Percentiles rank a stretch among this genome's conserved stretches.
These are phyloP conservation scores for Escallonia herrerae DNA, from an alignment of 129 eudicot species.

Conservation along the genomic window DNA sequence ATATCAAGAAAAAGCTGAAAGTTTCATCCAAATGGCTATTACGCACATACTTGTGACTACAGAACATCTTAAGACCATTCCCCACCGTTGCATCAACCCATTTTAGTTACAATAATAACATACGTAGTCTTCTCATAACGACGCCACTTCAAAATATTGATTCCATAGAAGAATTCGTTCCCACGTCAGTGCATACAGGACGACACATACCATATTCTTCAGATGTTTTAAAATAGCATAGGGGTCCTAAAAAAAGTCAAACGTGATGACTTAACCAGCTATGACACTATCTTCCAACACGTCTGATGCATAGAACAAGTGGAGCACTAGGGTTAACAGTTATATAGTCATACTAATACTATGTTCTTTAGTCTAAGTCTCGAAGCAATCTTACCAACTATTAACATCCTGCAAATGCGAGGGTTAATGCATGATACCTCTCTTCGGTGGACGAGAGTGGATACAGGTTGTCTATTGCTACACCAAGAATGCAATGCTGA, in stretches of 20 bases:
- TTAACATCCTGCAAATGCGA: slow-evolving; percentile 80
- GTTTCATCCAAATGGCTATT: too few species aligned
- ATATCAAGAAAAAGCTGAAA: too few species aligned
- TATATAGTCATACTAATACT: slow-evolving; percentile 33
- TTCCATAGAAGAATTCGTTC: slow-evolving; percentile 1
- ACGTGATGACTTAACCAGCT: slow-evolving; percentile 25
- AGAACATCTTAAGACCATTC: too few species aligned
- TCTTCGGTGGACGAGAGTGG: slow-evolving; percentile 66
- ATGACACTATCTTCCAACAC: slow-evolving; percentile 29
- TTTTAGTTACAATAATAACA: neutral
- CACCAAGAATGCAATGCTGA: slow-evolving; percentile 93
- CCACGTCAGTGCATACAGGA: neutral
- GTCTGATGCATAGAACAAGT: slow-evolving; percentile 40
- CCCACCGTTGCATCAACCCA: too few species aligned
- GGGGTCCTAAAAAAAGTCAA: slow-evolving; percentile 14
- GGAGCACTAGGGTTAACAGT: slow-evolving; percentile 29
- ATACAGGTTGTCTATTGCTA: slow-evolving; percentile 65
- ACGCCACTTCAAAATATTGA: neutral
- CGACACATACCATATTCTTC: slow-evolving; percentile 15
- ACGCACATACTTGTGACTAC: too few species aligned
- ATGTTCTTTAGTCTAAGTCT: slow-evolving; percentile 80
- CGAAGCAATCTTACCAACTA: slow-evolving; percentile 99
- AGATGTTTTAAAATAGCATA: slow-evolving; percentile 17
- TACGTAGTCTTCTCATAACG: neutral
- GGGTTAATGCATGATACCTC: slow-evolving; percentile 80